Percentiles rank a stretch among this genome's conserved stretches.
phyloP scores from a whole-genome alignment of 805 yeast species.

The Sugiyamaella smithiae region DNA sequence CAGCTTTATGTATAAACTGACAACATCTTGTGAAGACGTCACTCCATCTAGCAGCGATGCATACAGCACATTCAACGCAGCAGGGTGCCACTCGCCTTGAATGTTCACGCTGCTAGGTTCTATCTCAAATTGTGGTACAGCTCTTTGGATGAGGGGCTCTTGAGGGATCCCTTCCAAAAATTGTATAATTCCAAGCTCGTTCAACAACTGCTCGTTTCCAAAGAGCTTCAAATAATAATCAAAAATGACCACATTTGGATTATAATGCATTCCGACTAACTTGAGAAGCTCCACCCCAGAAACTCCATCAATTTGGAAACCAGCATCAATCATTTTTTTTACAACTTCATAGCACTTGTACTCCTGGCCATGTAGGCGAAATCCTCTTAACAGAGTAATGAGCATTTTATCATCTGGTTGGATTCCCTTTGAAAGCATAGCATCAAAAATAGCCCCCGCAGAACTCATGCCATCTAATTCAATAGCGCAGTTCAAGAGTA shows the following conservation, averaged over 20 bases:
- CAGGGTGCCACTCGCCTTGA: background rate
- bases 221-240: constrained; percentile 17
- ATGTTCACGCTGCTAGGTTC: background rate
- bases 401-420: constrained; percentile 15
- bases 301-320: constrained; percentile 19
- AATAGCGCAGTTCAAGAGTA: constrained; percentile 26
- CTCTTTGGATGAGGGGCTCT: background rate
- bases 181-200: constrained; percentile 20
- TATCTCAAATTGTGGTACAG: background rate
- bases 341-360: constrained; percentile 29
- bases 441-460: constrained; percentile 24
- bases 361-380: constrained; percentile 28
- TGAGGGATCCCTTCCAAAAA: background rate
- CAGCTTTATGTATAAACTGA: constrained; percentile 21
- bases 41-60: constrained; percentile 27
- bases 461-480: constrained; percentile 28
- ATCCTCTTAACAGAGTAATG: constrained; percentile 29
- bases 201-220: constrained; percentile 8
- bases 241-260: constrained; percentile 20
- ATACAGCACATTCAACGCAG: constrained; percentile 25
- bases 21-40: constrained; percentile 17
- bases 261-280: constrained; percentile 24
- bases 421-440: constrained; percentile 23
- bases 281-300: constrained; percentile 28
- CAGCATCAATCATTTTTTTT: constrained; percentile 14